Evolutionary conservation across 768 basidiomycete genomes (phyloP), one percentile per base, ranked within the genome.

Genomic region (Daedaleopsis sinensis): DNA sequence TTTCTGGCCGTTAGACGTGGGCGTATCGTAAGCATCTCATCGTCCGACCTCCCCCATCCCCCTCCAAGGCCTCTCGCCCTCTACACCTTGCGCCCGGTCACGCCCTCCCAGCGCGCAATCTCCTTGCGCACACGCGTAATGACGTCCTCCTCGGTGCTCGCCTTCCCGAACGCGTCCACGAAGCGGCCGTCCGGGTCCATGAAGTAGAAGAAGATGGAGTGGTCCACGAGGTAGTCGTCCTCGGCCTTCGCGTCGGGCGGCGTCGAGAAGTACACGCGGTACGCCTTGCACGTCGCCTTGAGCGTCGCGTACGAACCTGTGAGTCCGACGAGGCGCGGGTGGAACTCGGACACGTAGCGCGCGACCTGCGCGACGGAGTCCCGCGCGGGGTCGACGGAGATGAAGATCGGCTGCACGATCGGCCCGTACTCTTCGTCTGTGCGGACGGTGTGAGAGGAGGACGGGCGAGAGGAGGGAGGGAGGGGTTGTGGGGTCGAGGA

Each of bases 201-300:
- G 38, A 99, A 84, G 76, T 99, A 99, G 67, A 99, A 92, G 76
- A 94, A 98, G 73, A 97, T 96, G 44, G 92, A 94, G 74, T 92
- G 90, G 76, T 98, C 97, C 37, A 99, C 97, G 47, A 99, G 86
- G 73, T 98, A 99, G 78, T 99, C 97, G 52, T 94, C 96, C 10
- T 83, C 85, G 16, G 90, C 85, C 68, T 93, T 89, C 2, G 94
- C 91, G 68, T 91, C 78, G 11, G 93, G 93, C 1, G 93, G 93
- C 5, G 96, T 98, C 7, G 94, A 97, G 80, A 99, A 99, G 76
- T 99, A 99, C 44, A 99, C 97, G 43, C 97, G 90, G 74, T 96
- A 99, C 27, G 91, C 87, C 74, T 94, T 96, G 82, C 96, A 98
- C 23, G 89, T 85, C 27, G 87, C 81, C 74, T 98, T 98, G 65